Percentiles rank a stretch among this genome's conserved stretches.
Conservation (phyloP, 441 rosid genomes). For the Erodium texanum region DNA sequence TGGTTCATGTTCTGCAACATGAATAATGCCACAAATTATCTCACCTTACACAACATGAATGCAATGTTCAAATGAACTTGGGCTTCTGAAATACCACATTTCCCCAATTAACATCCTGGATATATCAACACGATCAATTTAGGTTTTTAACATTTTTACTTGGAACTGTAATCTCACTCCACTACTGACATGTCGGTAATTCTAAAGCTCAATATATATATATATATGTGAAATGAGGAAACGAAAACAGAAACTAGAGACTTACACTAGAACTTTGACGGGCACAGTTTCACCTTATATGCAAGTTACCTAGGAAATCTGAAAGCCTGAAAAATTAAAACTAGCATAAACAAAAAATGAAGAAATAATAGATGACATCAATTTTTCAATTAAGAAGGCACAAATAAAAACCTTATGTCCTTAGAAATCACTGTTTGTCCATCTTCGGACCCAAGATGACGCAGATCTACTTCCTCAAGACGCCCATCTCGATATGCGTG, state of each 20-base stretch:
- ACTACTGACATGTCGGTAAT: neutral
- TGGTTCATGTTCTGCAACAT: too few relatives aligned
- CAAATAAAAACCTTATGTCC: neutral
- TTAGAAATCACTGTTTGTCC: conserved; percentile 7
- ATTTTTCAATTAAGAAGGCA: neutral
- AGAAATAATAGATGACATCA: neutral
- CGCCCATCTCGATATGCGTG: conserved; percentile 8
- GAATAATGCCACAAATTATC: too few relatives aligned
- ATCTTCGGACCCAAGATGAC: conserved; percentile 7
- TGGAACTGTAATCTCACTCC: neutral
- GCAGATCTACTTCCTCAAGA: conserved; percentile 9
- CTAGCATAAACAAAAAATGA: neutral
- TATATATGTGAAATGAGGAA: neutral
- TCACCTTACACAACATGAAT: conserved; percentile 4
- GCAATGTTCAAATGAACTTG: neutral
- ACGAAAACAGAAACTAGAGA: conserved; percentile 4
- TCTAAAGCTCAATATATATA: neutral
- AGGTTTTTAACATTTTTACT: neutral
- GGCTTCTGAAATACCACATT: conserved; percentile 1
- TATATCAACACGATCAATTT: neutral
- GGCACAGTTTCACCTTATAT: conserved; percentile 32
- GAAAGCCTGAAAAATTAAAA: conserved; percentile 46
- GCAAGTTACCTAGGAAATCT: conserved; percentile 53
- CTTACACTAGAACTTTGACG: conserved; percentile 28
- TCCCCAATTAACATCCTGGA: conserved; percentile 7